phyloP scores from a whole-genome alignment of 192 early-diverging fungal species.

The Podila clonocystis region DNA sequence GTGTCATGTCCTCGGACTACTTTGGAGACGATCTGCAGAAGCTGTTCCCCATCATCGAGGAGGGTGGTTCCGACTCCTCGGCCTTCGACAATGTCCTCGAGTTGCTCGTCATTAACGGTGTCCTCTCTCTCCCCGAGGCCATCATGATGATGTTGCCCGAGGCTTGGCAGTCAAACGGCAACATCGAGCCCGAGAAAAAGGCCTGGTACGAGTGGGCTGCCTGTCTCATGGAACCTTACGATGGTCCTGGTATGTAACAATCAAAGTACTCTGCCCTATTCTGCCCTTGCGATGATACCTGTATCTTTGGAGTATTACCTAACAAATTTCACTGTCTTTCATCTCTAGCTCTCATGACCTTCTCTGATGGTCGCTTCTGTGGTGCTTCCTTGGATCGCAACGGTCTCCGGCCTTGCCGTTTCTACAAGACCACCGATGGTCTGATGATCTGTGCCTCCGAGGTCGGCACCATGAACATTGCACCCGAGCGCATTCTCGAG shows the following conservation, averaged over 20 bases:
- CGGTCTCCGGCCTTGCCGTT: slow-evolving; percentile 97
- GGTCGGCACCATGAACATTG: slow-evolving; percentile 90
- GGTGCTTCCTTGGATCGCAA: slow-evolving; percentile 99
- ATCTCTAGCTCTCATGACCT: slow-evolving; percentile 84
- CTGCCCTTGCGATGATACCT: neutral
- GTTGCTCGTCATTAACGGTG: slow-evolving; percentile 91
- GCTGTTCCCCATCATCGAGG: slow-evolving; percentile 95
- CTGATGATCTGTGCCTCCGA: slow-evolving; percentile 99
- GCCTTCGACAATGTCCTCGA: slow-evolving; percentile 98
- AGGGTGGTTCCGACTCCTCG: slow-evolving; percentile 95
- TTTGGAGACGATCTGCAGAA: slow-evolving; percentile 83
- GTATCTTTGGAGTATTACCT: neutral
- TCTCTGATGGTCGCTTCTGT: slow-evolving; percentile 96
- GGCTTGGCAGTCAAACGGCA: slow-evolving; percentile 93
- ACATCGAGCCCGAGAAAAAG: slow-evolving; percentile 87
- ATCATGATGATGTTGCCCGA: slow-evolving; percentile 99
- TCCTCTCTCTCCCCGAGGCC: slow-evolving; percentile 91
- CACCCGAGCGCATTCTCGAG: slow-evolving; percentile 78
- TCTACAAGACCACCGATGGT: slow-evolving; percentile 91
- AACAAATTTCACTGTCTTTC: neutral
- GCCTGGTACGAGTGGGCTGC: slow-evolving; percentile 99
- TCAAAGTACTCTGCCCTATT: neutral
- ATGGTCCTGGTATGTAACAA: slow-evolving; percentile 78
- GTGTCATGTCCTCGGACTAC: slow-evolving; percentile 86
- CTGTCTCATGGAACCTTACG: slow-evolving; percentile 98